These are phyloP conservation scores for Penicillium occitanis DNA, from an alignment of 2,329 filamentous ascomycete genomes.

Conservation along the genomic window DNA sequence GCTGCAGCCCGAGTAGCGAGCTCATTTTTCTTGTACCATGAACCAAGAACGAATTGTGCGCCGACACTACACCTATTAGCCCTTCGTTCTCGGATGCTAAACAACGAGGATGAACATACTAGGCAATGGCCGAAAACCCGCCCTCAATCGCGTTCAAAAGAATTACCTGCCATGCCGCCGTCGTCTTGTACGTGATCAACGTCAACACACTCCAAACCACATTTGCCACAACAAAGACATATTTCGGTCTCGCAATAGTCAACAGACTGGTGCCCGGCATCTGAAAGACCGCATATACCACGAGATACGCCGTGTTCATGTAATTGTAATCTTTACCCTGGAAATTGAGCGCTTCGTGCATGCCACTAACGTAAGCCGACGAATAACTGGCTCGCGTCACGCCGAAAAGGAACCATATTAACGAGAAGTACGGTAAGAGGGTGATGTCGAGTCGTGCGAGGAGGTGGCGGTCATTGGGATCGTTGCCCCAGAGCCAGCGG, in stretches of 20 bases:
- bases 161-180: conserved; percentile 47
- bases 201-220: conserved; percentile 48
- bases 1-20: conserved; percentile 27
- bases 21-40: conserved; percentile 59
- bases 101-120: conserved; percentile 28
- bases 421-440: conserved; percentile 46
- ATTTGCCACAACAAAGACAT: conserved; percentile 47
- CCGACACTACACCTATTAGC: conserved; percentile 39
- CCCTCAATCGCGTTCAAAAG: conserved; percentile 48
- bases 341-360: conserved; percentile 42
- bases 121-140: conserved; percentile 46
- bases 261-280: conserved; percentile 47
- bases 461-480: conserved; percentile 23
- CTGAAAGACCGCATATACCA: conserved; percentile 48
- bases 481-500: conserved; percentile 19
- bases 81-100: not conserved
- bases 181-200: conserved; percentile 45
- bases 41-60: conserved; percentile 66
- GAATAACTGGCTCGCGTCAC: conserved; percentile 48
- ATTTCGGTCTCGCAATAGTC: conserved; percentile 40
- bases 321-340: conserved; percentile 45
- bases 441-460: conserved; percentile 46
- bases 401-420: conserved; percentile 52
- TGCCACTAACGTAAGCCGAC: conserved; percentile 47
- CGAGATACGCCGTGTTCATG: conserved; percentile 39